Conservation (phyloP, 768 basidiomycete species). For the Inosperma sp. region DNA sequence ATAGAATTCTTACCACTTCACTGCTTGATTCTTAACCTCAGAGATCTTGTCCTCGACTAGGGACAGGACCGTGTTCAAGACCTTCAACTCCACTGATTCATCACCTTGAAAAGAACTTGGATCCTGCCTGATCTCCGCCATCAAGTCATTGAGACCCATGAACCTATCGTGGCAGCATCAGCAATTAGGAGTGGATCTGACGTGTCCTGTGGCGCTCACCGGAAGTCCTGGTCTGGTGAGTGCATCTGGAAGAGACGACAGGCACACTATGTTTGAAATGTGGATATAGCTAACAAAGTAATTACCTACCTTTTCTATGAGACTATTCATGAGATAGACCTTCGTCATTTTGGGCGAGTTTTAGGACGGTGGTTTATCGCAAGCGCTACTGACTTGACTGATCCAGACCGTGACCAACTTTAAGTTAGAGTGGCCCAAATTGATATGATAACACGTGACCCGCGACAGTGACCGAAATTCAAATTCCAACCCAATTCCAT, state of each 20-base stretch:
- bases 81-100: conserved; percentile 78
- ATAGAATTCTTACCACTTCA: conserved; percentile 69
- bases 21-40: conserved; percentile 97
- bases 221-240: conserved; percentile 86
- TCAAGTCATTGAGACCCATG: conserved; percentile 95
- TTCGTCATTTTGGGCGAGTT: conserved; percentile 63
- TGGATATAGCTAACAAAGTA: neutral
- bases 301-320: conserved; percentile 67
- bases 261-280: conserved; percentile 5
- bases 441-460: no score
- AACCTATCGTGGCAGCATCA: conserved; percentile 50
- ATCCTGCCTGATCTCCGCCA: conserved; percentile 82
- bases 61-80: conserved; percentile 76
- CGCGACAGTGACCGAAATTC: no score
- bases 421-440: no score
- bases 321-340: conserved; percentile 77
- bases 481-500: no score
- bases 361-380: conserved; percentile 1
- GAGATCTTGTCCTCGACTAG: conserved; percentile 94
- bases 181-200: conserved; percentile 19
- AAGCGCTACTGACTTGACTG: neutral
- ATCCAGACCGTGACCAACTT: no score
- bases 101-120: conserved; percentile 73
- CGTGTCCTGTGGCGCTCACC: conserved; percentile 44
- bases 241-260: conserved; percentile 57